Evolutionary conservation across 805 yeast genomes (phyloP).

Genomic region (Teunomyces stri): DNA sequence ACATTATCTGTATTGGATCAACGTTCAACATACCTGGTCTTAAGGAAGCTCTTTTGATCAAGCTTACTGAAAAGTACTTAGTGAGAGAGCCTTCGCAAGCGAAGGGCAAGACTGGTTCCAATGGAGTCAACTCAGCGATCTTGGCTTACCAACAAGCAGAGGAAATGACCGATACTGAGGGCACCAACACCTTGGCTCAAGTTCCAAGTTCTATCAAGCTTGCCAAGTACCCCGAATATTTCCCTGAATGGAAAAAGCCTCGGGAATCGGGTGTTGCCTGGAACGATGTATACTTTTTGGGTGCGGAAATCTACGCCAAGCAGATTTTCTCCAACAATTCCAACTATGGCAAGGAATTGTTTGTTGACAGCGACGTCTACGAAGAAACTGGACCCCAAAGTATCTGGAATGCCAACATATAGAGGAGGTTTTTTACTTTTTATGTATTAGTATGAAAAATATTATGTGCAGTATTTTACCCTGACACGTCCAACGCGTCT

Average conservation of each 20-base stretch:
- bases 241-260: conserved; percentile 84
- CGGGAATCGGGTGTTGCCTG: conserved; percentile 53
- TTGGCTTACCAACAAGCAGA: conserved; percentile 45
- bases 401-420: conserved; percentile 60
- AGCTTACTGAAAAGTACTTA: conserved; percentile 55
- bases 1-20: conserved; percentile 75
- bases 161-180: conserved; percentile 26
- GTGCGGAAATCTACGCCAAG: conserved; percentile 84
- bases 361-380: conserved; percentile 66
- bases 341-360: conserved; percentile 57
- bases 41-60: conserved; percentile 61
- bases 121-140: conserved; percentile 38
- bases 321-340: conserved; percentile 68
- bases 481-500: conserved; percentile 3
- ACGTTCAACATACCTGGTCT: conserved; percentile 75
- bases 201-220: conserved; percentile 74
- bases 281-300: conserved; percentile 75
- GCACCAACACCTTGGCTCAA: conserved; percentile 45
- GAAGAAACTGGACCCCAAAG: conserved; percentile 78
- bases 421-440: not conserved
- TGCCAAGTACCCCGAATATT: conserved; percentile 82
- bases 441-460: conserved; percentile 3
- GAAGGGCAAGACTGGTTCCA: conserved; percentile 19
- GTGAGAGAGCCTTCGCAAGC: conserved; percentile 33
- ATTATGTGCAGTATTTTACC: not conserved